These are phyloP conservation scores for Ustilago lituana DNA, from an alignment of 1,284 basidiomycete species.

Conservation along the genomic window DNA sequence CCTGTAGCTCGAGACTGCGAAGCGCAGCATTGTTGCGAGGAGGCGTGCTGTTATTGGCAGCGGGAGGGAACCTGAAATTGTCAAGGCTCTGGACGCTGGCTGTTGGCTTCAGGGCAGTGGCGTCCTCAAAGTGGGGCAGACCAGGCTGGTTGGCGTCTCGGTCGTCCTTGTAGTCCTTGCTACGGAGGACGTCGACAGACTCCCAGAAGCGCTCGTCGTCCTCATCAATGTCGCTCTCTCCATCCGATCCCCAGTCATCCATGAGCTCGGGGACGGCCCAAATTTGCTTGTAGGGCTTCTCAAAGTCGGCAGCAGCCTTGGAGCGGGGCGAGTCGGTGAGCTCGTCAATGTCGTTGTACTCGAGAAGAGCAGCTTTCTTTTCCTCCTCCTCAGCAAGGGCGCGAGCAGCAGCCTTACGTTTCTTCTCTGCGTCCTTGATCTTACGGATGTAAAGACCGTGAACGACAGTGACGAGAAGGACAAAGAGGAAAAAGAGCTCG, in stretches of 20 bases:
- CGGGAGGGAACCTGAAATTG: conserved; percentile 5
- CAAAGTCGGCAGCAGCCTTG: conserved; percentile 31
- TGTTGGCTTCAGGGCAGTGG: conserved; percentile 24
- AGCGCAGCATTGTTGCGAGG: conserved; percentile 5
- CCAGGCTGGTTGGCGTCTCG: conserved; percentile 28
- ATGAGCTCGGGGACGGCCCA: conserved; percentile 50
- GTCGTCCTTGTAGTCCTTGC: conserved; percentile 36
- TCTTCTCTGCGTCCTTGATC: conserved; percentile 43
- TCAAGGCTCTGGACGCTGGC: conserved; percentile 17
- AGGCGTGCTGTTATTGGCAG: conserved; percentile 2
- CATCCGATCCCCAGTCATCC: conserved; percentile 45
- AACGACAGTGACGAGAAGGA: conserved; percentile 41
- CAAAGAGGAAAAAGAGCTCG: conserved; percentile 32
- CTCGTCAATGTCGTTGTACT: conserved; percentile 32
- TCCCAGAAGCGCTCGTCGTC: conserved; percentile 50
- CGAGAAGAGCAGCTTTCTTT: conserved; percentile 12
- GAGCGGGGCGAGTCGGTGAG: conserved; percentile 25
- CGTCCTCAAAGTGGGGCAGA: conserved; percentile 31
- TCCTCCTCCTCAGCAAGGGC: conserved; percentile 29
- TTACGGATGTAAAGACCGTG: conserved; percentile 48
- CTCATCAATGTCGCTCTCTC: conserved; percentile 42
- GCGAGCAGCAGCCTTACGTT: conserved; percentile 27
- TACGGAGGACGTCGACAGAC: conserved; percentile 39
- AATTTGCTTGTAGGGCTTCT: conserved; percentile 47
- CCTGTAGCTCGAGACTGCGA: background rate